Conservation (phyloP, 768 basidiomycete genomes). For the Podaxis mareebaensis region DNA sequence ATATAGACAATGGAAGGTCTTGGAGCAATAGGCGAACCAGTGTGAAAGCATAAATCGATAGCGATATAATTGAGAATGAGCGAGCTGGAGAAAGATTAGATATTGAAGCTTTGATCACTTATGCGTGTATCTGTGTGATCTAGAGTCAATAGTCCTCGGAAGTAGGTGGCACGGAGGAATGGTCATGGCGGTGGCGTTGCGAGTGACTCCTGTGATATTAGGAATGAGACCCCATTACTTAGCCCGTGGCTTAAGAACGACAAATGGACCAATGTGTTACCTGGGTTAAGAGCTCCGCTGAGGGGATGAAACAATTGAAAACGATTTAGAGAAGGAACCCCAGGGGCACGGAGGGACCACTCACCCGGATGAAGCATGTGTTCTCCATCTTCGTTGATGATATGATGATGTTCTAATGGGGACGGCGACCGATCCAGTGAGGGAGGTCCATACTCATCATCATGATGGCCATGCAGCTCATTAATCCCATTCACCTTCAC, state of each 20-base stretch:
- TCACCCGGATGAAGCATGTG: slow-evolving; percentile 15
- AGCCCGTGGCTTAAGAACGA: neutral
- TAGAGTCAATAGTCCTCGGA: slow-evolving; percentile 1
- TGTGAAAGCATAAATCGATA: slow-evolving; percentile 14
- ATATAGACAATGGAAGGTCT: neutral
- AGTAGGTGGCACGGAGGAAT: neutral
- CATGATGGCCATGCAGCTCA: slow-evolving; percentile 7
- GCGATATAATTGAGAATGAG: neutral
- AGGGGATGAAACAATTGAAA: neutral
- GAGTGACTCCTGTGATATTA: neutral
- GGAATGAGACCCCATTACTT: neutral
- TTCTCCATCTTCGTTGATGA: slow-evolving; percentile 9
- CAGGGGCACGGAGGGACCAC: neutral
- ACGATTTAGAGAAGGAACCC: neutral
- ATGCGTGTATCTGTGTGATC: neutral
- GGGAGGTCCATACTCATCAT: slow-evolving; percentile 5
- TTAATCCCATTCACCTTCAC: slow-evolving; percentile 10
- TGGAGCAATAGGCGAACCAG: neutral
- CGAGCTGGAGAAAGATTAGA: neutral
- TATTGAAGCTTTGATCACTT: neutral
- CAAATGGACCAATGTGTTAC: neutral
- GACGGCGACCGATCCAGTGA: slow-evolving; percentile 7
- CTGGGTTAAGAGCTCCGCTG: slow-evolving; percentile 14
- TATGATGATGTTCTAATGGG: slow-evolving; percentile 7
- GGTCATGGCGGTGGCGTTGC: neutral